phyloP scores from a whole-genome alignment of 768 basidiomycete genomes.

The Gautieria morchelliformis region DNA sequence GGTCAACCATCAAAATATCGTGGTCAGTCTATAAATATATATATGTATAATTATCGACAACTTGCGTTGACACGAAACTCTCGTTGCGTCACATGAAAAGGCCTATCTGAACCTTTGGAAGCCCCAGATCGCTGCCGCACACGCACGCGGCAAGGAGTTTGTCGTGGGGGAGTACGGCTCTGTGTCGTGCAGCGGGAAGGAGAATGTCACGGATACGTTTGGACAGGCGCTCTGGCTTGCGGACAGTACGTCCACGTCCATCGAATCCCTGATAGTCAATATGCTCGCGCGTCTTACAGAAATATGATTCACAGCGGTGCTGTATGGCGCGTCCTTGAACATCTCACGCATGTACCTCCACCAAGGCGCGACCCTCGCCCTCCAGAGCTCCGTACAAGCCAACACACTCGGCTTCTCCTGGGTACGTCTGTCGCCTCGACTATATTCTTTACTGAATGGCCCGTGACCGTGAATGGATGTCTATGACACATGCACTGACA shows the following conservation, averaged over 20 bases:
- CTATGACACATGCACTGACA: neutral
- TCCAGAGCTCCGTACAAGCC: conserved; percentile 22
- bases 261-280: neutral
- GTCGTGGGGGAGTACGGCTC: conserved; percentile 23
- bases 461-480: too few relatives aligned
- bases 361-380: conserved; percentile 20
- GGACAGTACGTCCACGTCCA: conserved; percentile 16
- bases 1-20: conserved; percentile 25
- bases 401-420: conserved; percentile 17
- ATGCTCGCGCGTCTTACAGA: neutral
- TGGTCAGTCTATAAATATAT: conserved; percentile 14
- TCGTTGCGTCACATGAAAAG: neutral
- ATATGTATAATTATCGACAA: too few relatives aligned
- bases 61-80: neutral
- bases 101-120: conserved; percentile 24
- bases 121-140: conserved; percentile 24
- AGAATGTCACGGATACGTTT: conserved; percentile 26
- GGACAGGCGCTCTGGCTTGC: conserved; percentile 25
- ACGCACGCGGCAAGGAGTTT: conserved; percentile 14
- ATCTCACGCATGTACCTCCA: conserved; percentile 26
- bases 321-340: conserved; percentile 20
- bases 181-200: conserved; percentile 24
- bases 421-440: neutral
- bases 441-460: too few relatives aligned
- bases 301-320: conserved; percentile 14